Base-by-base conservation (phyloP, 306 rosid genomes). In the Trifolium fragiferum region DNA sequence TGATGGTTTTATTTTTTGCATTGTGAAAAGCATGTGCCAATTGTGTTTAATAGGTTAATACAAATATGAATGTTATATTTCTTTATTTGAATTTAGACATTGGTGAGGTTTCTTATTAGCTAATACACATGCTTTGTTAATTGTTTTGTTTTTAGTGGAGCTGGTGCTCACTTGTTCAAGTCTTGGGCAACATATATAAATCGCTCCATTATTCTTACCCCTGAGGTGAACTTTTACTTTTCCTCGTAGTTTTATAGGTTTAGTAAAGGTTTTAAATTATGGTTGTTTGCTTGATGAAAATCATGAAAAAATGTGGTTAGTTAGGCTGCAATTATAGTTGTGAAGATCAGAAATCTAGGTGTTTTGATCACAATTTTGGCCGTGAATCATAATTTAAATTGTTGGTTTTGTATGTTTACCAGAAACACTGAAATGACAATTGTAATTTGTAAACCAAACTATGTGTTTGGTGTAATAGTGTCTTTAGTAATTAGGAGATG, bases 111-210 rank as follows among this genome's bases (percentile, higher is more conserved):
- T 65, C 70, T 43, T 54, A 27, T 46, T 78, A 27, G 51, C 50
- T 68, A 54, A 70, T 68, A 70, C 64, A 10, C 74, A 58, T 37
- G 46, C 54, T 63, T 33, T 75, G 66, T 72, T 43, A 51, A 10
- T 74, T 80, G 13, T 25, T 43, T 66, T 44, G 51, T 83, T 80
- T 81, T 76, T 89, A 94, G 98, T 78, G 98, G 99, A 40, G 92
- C 91, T 70, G 99, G 99, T 79, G 98, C 99, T 85, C 96, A 92
- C 84, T 82, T 94, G 74, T 94, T 94, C 83, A 94, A 82, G 82
- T 94, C 96, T 30, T 94, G 96, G 99, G 89, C 88, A 40, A 89
- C 87, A 1, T 88, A 82, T 81, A 89, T 94, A 68, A 94, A 94
- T 70, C 96, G 93, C 38, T 92, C 99, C 37, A 90, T 94, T 58